These are phyloP conservation scores for Leucocoprinus leucothites DNA, from an alignment of 768 basidiomycete genomes.

Conservation along the genomic window DNA sequence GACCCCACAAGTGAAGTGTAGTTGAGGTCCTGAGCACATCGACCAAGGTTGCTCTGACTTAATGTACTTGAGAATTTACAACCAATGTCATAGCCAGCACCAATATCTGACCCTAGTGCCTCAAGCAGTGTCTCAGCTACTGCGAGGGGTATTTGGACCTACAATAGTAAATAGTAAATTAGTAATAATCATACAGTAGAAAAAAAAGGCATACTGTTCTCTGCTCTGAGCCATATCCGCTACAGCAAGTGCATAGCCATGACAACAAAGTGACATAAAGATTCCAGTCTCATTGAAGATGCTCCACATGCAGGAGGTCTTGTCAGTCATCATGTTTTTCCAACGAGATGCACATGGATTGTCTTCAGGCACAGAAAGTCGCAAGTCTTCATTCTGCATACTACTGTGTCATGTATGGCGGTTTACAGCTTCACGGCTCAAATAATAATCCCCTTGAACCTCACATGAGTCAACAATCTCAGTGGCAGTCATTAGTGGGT, in stretches of 20 bases:
- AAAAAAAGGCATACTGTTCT: not conserved
- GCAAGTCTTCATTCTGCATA: no score
- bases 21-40: not conserved
- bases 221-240: slow-evolving; percentile 20
- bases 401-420: not conserved
- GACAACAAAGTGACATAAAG: slow-evolving; percentile 25
- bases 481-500: no score
- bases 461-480: not conserved
- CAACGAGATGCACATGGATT: slow-evolving; percentile 21
- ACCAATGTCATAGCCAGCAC: slow-evolving; percentile 27
- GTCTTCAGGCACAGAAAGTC: not conserved
- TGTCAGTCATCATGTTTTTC: slow-evolving; percentile 21
- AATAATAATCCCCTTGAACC: not conserved
- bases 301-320: not conserved
- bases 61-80: slow-evolving; percentile 24
- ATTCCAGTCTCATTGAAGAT: slow-evolving; percentile 28
- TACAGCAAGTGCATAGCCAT: slow-evolving; percentile 22
- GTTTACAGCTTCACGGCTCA: not conserved
- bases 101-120: slow-evolving; percentile 16
- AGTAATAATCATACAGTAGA: no score
- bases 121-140: slow-evolving; percentile 18
- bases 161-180: no score
- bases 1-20: slow-evolving; percentile 16
- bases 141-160: slow-evolving; percentile 25
- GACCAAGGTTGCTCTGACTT: slow-evolving; percentile 18